phyloP scores from a whole-genome alignment of 2,329 filamentous ascomycete species.

The Talaromyces piceae region DNA sequence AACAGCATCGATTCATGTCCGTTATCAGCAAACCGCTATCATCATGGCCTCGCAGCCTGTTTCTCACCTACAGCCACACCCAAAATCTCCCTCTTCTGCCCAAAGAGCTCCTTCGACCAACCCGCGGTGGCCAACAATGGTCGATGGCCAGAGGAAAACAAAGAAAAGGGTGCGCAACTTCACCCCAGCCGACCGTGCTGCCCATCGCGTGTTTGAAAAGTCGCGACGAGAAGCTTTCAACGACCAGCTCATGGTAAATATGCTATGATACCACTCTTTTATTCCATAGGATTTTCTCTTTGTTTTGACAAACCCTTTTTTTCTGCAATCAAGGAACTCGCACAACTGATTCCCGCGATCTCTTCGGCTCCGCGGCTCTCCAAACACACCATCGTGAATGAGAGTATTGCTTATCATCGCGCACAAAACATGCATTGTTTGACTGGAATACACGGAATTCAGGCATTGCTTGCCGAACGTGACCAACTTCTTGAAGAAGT shows the following conservation, averaged over 20 bases:
- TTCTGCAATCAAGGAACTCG: background rate
- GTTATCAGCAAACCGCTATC: too few relatives aligned
- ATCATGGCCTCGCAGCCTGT: background rate
- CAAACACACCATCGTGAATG: constrained; percentile 1
- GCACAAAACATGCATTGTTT: background rate
- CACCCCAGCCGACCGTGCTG: constrained; percentile 1
- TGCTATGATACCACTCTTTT: background rate
- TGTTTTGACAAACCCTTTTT: background rate
- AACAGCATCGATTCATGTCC: background rate
- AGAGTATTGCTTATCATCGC: constrained; percentile 1
- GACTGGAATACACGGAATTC: background rate
- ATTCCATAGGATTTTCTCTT: too few relatives aligned
- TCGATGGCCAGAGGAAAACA: background rate
- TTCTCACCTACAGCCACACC: background rate
- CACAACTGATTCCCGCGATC: background rate
- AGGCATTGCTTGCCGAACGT: background rate
- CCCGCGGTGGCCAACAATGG: background rate
- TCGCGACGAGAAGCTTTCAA: constrained; percentile 1
- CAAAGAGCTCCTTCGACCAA: background rate
- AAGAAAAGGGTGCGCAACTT: background rate
- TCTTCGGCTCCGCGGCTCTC: background rate
- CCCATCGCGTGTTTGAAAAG: constrained; percentile 1
- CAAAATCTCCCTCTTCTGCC: background rate
- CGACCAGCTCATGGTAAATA: background rate
- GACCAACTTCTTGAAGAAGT: constrained; percentile 3